phyloP scores from a whole-genome alignment of 2,329 filamentous ascomycete species.

The Diplodia seriata region DNA sequence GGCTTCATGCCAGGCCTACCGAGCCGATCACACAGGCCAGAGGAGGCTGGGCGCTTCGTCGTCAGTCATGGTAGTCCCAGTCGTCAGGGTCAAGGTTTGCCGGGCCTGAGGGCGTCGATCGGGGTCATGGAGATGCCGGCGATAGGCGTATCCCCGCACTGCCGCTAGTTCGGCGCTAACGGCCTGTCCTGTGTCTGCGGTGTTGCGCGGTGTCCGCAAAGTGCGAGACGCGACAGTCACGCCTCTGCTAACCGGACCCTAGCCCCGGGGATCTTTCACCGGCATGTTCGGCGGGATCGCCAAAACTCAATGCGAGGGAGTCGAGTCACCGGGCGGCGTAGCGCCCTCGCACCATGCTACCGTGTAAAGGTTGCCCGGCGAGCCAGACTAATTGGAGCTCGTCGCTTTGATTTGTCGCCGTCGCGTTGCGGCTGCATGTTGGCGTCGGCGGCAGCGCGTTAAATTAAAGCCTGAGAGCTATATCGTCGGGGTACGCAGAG shows the following conservation, averaged over 20 bases:
- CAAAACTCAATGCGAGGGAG: slow-evolving; percentile 11
- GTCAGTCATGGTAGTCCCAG: slow-evolving; percentile 3
- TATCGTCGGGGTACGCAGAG: background rate
- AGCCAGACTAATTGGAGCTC: background rate
- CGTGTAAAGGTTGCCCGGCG: background rate
- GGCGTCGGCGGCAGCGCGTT: slow-evolving; percentile 18
- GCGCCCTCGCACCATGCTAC: slow-evolving; percentile 24
- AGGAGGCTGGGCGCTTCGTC: background rate
- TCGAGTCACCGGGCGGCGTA: background rate
- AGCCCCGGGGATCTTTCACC: slow-evolving; percentile 10
- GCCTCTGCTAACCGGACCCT: background rate
- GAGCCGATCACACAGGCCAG: background rate
- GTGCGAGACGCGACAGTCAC: background rate
- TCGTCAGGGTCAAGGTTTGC: slow-evolving; percentile 19
- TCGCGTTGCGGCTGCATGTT: slow-evolving; percentile 1
- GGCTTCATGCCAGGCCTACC: background rate
- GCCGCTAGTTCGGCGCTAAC: slow-evolving; percentile 11
- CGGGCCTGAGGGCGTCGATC: background rate
- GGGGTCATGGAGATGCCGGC: slow-evolving; percentile 15
- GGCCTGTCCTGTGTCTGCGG: slow-evolving; percentile 3
- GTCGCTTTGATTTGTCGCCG: slow-evolving; percentile 10
- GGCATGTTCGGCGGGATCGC: slow-evolving; percentile 23
- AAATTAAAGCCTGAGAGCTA: slow-evolving; percentile 13
- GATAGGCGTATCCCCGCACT: slow-evolving; percentile 25
- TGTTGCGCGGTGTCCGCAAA: slow-evolving; percentile 27